Conservation (phyloP, 129 eudicot species). For the Oenanthe sinensis region DNA sequence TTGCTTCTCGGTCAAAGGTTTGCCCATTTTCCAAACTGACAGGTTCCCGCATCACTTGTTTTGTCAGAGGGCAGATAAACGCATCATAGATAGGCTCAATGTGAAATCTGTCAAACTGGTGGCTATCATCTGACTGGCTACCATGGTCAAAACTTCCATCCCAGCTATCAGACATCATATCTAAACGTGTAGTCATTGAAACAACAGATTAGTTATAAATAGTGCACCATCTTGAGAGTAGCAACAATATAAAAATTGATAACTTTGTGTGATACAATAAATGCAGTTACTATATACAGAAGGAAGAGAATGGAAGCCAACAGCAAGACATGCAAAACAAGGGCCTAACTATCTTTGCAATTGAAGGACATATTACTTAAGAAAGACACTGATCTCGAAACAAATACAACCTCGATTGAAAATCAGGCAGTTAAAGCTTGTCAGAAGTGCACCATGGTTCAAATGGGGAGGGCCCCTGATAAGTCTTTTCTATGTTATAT, state of each 20-base stretch:
- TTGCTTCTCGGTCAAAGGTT: conserved; percentile 88
- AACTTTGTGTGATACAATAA: background rate
- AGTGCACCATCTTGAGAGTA: background rate
- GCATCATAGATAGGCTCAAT: conserved; percentile 84
- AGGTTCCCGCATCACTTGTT: conserved; percentile 85
- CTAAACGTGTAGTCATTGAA: conserved; percentile 14
- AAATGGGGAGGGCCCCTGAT: background rate
- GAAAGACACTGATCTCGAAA: background rate
- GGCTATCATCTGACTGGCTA: conserved; percentile 74
- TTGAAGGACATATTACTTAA: background rate
- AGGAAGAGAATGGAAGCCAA: background rate
- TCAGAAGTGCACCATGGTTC: background rate
- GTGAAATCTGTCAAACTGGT: conserved; percentile 57
- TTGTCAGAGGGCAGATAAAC: conserved; percentile 85
- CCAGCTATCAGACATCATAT: conserved; percentile 69
- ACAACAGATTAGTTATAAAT: background rate
- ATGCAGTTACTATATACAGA: background rate
- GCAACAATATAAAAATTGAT: background rate
- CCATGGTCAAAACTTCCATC: conserved; percentile 60
- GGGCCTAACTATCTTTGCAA: background rate
- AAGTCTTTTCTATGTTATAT: background rate
- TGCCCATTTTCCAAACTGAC: conserved; percentile 79
- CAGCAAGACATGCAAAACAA: background rate
- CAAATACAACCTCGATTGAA: background rate
- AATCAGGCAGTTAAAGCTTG: background rate